phyloP scores from a whole-genome alignment of 2,329 filamentous ascomycete species.

The Neonectria sp. region DNA sequence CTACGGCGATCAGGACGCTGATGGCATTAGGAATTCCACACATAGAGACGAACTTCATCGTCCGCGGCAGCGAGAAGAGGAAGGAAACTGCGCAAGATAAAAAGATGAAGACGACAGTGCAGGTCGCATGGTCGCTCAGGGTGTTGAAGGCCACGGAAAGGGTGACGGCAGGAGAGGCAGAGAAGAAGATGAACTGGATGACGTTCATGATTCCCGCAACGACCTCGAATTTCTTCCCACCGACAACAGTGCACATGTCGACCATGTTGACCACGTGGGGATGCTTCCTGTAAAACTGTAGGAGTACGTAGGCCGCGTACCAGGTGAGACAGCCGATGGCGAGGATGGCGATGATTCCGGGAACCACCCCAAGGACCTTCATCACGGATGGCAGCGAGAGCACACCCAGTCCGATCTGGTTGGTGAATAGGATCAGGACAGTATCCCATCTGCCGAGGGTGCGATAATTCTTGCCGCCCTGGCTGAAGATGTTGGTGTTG shows the following conservation, averaged over 20 bases:
- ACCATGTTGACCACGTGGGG: slow-evolving; percentile 79
- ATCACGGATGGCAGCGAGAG: slow-evolving; percentile 82
- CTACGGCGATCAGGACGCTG: slow-evolving; percentile 39
- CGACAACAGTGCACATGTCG: slow-evolving; percentile 72
- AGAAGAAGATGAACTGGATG: slow-evolving; percentile 79
- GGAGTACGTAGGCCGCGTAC: slow-evolving; percentile 61
- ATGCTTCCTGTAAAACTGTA: slow-evolving; percentile 77
- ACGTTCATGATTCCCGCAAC: slow-evolving; percentile 71
- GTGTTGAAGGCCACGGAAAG: slow-evolving; percentile 77
- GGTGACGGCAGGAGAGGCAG: slow-evolving; percentile 73
- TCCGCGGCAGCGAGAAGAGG: slow-evolving; percentile 74
- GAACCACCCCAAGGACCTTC: slow-evolving; percentile 76
- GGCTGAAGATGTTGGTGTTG: no score
- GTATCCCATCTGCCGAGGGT: slow-evolving; percentile 48
- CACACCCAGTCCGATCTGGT: slow-evolving; percentile 52
- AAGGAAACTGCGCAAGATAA: slow-evolving; percentile 73
- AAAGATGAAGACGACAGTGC: slow-evolving; percentile 75
- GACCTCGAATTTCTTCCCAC: slow-evolving; percentile 44
- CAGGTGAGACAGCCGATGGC: slow-evolving; percentile 77
- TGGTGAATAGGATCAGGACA: slow-evolving; percentile 45
- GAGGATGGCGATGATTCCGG: slow-evolving; percentile 76
- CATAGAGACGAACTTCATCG: slow-evolving; percentile 60
- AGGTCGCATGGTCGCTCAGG: slow-evolving; percentile 71
- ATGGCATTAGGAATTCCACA: slow-evolving; percentile 39
- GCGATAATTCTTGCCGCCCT: slow-evolving; percentile 31